These are phyloP conservation scores for Neltuma alba DNA, from an alignment of 306 rosid species.

Conservation along the genomic window DNA sequence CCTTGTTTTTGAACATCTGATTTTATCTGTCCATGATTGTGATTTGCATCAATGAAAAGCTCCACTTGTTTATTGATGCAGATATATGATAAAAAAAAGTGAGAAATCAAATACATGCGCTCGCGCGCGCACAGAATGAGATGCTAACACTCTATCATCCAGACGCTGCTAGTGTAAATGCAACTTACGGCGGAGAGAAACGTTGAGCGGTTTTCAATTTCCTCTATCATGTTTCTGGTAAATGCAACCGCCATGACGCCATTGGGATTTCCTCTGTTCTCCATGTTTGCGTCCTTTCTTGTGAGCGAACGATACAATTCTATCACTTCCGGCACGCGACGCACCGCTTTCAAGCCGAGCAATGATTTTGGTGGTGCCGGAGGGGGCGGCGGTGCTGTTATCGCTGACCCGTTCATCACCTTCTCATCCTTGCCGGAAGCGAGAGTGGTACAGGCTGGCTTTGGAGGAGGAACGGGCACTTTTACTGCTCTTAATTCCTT, in stretches of 20 bases:
- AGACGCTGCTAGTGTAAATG: not conserved
- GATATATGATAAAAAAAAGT: not conserved
- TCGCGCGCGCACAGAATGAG: not conserved
- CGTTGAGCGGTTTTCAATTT: slow-evolving; percentile 84
- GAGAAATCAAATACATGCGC: not conserved
- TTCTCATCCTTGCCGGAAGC: slow-evolving; percentile 43
- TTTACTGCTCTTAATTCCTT: slow-evolving; percentile 49
- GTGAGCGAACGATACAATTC: slow-evolving; percentile 86
- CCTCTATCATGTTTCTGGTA: slow-evolving; percentile 92
- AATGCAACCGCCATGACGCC: slow-evolving; percentile 68
- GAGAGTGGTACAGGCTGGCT: slow-evolving; percentile 43
- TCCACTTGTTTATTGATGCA: not conserved
- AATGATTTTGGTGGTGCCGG: slow-evolving; percentile 67
- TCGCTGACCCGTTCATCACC: slow-evolving; percentile 41
- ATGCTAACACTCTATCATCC: not conserved
- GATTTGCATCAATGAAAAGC: not conserved
- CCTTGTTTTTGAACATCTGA: slow-evolving; percentile 81
- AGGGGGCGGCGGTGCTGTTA: slow-evolving; percentile 76
- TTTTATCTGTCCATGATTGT: slow-evolving; percentile 66
- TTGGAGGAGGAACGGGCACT: slow-evolving; percentile 59
- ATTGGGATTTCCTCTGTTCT: slow-evolving; percentile 49
- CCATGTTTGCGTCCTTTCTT: slow-evolving; percentile 63
- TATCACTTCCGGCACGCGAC: slow-evolving; percentile 88
- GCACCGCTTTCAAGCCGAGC: slow-evolving; percentile 60
- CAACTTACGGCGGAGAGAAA: slow-evolving; percentile 79